Percentiles rank a stretch among this genome's conserved stretches.
Evolutionary conservation across 2,329 filamentous ascomycete species (phyloP).

Genomic region (Xylariomycetidae sp.): DNA sequence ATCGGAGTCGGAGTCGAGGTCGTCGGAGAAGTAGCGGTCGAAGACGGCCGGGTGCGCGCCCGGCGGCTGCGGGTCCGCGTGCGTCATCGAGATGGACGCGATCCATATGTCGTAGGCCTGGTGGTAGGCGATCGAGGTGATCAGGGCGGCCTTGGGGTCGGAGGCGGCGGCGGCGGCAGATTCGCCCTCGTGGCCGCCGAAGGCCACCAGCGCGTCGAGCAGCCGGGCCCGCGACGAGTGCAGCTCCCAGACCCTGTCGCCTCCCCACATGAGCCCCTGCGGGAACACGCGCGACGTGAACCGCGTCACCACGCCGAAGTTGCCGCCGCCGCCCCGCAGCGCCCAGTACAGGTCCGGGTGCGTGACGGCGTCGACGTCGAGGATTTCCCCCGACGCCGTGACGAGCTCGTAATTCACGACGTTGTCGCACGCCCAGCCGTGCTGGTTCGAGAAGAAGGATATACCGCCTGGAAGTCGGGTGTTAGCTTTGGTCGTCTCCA

Average conservation of each 20-base stretch:
- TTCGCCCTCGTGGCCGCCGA: conserved; percentile 5
- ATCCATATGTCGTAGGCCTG: conserved; percentile 9
- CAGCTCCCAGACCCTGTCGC: conserved; percentile 8
- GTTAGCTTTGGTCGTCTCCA: background rate
- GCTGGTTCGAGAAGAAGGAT: conserved; percentile 23
- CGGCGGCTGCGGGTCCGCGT: conserved; percentile 6
- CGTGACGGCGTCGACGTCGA: conserved; percentile 13
- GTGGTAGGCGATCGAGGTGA: conserved; percentile 9
- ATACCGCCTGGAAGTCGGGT: conserved; percentile 23
- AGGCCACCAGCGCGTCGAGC: conserved; percentile 6
- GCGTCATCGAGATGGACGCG: conserved; percentile 3
- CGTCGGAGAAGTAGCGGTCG: conserved; percentile 18
- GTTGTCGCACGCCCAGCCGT: conserved; percentile 30
- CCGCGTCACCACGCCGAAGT: conserved; percentile 13
- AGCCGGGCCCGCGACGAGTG: conserved; percentile 5
- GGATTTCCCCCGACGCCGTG: conserved; percentile 15
- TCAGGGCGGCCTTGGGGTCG: conserved; percentile 12
- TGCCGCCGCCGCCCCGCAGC: conserved; percentile 13
- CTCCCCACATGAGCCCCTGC: conserved; percentile 13
- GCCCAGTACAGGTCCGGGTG: conserved; percentile 34
- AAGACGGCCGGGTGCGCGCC: conserved; percentile 14
- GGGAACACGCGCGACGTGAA: conserved; percentile 8
- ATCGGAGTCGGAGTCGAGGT: conserved; percentile 1
- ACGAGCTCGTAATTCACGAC: conserved; percentile 29
- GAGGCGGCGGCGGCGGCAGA: too few species aligned